These are phyloP conservation scores for Fusarium sacchari DNA, from an alignment of 2,329 filamentous ascomycete genomes.

Conservation along the genomic window DNA sequence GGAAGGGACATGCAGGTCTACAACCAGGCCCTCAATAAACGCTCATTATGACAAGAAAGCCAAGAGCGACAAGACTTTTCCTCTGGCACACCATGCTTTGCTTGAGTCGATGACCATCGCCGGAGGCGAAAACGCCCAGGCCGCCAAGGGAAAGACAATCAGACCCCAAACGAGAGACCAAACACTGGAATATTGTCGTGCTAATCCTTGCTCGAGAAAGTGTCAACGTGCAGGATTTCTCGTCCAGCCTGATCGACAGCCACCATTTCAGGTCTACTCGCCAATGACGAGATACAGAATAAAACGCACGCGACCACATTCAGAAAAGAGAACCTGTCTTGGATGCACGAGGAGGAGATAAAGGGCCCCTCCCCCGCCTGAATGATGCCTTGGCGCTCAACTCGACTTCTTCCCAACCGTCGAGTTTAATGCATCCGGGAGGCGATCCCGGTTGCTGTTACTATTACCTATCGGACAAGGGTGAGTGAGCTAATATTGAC, in stretches of 20 bases:
- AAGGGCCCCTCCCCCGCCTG: conserved; percentile 17
- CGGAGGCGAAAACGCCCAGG: conserved; percentile 29
- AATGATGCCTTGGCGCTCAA: conserved; percentile 26
- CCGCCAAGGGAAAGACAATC: conserved; percentile 22
- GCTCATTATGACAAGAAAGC: conserved; percentile 23
- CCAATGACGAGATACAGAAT: conserved; percentile 1
- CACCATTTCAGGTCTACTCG: neutral
- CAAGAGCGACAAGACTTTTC: conserved; percentile 14
- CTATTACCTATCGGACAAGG: neutral
- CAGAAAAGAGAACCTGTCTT: conserved; percentile 5
- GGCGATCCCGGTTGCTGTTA: neutral
- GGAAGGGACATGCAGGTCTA: conserved; percentile 10
- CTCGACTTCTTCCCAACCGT: neutral
- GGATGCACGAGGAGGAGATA: conserved; percentile 1
- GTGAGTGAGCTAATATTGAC: conserved; percentile 7
- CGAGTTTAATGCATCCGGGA: conserved; percentile 4
- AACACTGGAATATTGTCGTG: neutral
- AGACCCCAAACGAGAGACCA: neutral
- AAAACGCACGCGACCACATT: conserved; percentile 31
- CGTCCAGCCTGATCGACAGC: conserved; percentile 7
- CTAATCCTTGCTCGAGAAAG: conserved; percentile 7
- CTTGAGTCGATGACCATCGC: conserved; percentile 3
- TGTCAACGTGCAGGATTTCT: neutral
- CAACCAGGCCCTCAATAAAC: neutral
- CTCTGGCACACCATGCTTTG: conserved; percentile 17